phyloP scores from a whole-genome alignment of 164 flowering plant genomes.

The Litsea cubeba region DNA sequence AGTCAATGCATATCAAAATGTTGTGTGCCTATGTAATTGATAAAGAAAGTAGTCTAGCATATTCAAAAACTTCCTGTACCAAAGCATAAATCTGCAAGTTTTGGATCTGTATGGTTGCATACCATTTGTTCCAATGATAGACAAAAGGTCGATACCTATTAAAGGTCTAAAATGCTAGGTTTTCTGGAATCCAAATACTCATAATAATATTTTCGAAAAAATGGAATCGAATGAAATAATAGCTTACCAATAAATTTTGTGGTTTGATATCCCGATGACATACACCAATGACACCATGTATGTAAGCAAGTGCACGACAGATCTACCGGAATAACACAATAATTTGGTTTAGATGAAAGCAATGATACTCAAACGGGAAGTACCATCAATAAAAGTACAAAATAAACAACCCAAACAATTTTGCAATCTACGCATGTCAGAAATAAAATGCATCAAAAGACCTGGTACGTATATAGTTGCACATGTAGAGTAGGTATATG shows the following conservation, averaged over 20 bases:
- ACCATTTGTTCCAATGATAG: neutral
- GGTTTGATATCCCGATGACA: constrained; percentile 99
- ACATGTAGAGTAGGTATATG: constrained; percentile 72
- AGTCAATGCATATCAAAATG: neutral
- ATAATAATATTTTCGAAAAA: neutral
- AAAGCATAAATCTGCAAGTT: neutral
- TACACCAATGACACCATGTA: constrained; percentile 79
- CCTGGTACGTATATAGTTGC: constrained; percentile 91
- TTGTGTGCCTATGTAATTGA: neutral
- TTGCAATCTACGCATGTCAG: neutral
- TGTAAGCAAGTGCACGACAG: constrained; percentile 77
- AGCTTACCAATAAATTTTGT: constrained; percentile 88
- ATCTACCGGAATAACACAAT: constrained; percentile 41
- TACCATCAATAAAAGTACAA: neutral
- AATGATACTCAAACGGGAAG: neutral
- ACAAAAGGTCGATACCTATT: neutral
- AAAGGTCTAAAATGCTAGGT: neutral
- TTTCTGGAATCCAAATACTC: neutral
- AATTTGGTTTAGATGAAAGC: constrained; percentile 1
- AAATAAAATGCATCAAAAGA: constrained; percentile 15
- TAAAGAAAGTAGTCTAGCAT: neutral
- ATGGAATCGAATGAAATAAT: constrained; percentile 1
- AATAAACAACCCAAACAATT: neutral
- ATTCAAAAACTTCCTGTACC: neutral
- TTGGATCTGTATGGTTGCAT: neutral